Evolutionary conservation across 2,329 filamentous ascomycete genomes (phyloP).

Genomic region (Ophiosphaerella herpotricha): DNA sequence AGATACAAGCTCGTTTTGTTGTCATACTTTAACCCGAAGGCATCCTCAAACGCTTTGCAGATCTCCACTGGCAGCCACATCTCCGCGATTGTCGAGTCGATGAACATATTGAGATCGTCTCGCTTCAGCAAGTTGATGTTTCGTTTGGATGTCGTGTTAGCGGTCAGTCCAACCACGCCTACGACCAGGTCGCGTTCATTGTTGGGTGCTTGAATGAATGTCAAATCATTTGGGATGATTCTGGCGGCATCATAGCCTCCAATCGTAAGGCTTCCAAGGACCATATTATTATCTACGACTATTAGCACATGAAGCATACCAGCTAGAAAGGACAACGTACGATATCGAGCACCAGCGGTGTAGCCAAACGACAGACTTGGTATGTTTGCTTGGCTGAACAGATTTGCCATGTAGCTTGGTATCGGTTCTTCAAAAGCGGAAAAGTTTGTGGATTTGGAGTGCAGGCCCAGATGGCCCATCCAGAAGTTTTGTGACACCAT

Average conservation of each 20-base stretch:
- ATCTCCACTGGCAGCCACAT: conserved; percentile 56
- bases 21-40: conserved; percentile 69
- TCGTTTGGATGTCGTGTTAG: conserved; percentile 32
- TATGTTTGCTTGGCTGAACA: conserved; percentile 62
- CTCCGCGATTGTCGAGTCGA: conserved; percentile 56
- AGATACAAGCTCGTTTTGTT: conserved; percentile 67
- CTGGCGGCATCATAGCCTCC: conserved; percentile 71
- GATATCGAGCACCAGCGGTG: conserved; percentile 75
- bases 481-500: conserved; percentile 49
- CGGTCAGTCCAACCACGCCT: conserved; percentile 53
- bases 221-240: conserved; percentile 63
- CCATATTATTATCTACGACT: conserved; percentile 36
- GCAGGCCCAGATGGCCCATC: conserved; percentile 55
- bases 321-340: conserved; percentile 48
- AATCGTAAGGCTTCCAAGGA: conserved; percentile 61
- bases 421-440: conserved; percentile 58
- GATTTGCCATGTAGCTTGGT: conserved; percentile 57
- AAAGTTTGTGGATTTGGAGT: conserved; percentile 57
- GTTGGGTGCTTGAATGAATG: conserved; percentile 62
- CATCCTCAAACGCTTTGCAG: conserved; percentile 67
- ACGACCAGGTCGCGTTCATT: conserved; percentile 65
- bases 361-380: conserved; percentile 76
- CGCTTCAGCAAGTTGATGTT: conserved; percentile 43
- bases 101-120: conserved; percentile 48
- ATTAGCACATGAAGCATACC: conserved; percentile 3